A percentile compares a stretch with the other conserved stretches of the same genome.
These are phyloP conservation scores for Gorgonomyces haynaldii DNA, from an alignment of 192 early-diverging fungal species.

Conservation along the genomic window DNA sequence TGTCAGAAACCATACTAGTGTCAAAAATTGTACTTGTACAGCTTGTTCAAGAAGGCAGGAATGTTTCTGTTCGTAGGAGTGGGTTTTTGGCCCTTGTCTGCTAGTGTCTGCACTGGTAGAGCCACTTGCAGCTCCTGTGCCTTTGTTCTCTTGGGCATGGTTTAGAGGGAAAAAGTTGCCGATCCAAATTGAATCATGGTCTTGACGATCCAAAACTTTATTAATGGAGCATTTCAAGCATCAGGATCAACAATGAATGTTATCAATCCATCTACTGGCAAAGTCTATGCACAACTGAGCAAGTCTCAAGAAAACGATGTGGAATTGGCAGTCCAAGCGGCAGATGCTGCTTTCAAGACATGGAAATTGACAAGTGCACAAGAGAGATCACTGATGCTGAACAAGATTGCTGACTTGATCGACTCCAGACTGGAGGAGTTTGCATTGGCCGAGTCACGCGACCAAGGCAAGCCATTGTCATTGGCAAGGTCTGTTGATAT, in stretches of 20 bases:
- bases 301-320: conserved; percentile 51
- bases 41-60: conserved; percentile 87
- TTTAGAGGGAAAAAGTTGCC: too few species aligned
- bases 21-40: conserved; percentile 56
- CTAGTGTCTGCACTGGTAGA: too few species aligned
- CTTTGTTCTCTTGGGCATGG: too few species aligned
- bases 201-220: conserved; percentile 41
- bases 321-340: conserved; percentile 50
- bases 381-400: conserved; percentile 39
- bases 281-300: conserved; percentile 44
- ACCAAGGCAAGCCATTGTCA: conserved; percentile 65
- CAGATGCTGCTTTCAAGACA: conserved; percentile 43
- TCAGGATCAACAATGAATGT: conserved; percentile 39
- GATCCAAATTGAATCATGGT: not conserved
- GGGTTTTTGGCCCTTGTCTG: too few species aligned
- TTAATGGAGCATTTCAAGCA: conserved; percentile 55
- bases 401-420: conserved; percentile 49
- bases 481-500: conserved; percentile 53
- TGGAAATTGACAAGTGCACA: conserved; percentile 44
- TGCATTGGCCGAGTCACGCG: conserved; percentile 54
- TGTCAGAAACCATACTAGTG: conserved; percentile 81
- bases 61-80: conserved; percentile 45
- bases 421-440: conserved; percentile 46
- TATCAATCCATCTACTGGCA: conserved; percentile 58
- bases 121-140: too few species aligned